phyloP scores from a whole-genome alignment of 1,139 yeast genomes.

The Chernovozyma aurita region DNA sequence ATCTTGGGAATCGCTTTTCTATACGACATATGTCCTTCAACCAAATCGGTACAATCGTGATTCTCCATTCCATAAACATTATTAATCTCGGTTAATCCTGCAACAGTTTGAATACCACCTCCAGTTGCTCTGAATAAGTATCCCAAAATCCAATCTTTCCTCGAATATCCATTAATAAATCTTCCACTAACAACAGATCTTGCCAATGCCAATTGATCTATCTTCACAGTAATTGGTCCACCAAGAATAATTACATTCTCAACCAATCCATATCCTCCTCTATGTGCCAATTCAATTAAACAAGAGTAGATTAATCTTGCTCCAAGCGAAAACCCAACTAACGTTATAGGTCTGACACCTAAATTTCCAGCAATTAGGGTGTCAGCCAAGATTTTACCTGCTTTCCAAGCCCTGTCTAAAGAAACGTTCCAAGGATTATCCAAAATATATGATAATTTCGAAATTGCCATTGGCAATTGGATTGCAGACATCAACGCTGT shows the following conservation, averaged over 20 bases:
- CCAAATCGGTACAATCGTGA: conserved; percentile 78
- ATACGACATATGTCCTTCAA: conserved; percentile 96
- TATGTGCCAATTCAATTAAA: conserved; percentile 75
- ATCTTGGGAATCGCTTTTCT: conserved; percentile 89
- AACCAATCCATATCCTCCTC: conserved; percentile 83
- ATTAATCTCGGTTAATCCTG: conserved; percentile 80
- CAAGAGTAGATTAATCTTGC: conserved; percentile 92
- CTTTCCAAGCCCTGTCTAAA: conserved; percentile 94
- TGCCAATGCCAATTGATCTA: conserved; percentile 74
- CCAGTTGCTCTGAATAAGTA: conserved; percentile 92
- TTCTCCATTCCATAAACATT: conserved; percentile 68
- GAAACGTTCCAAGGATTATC: conserved; percentile 99
- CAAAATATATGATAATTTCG: conserved; percentile 81
- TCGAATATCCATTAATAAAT: conserved; percentile 85
- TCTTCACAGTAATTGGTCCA: conserved; percentile 76
- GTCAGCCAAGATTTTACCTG: conserved; percentile 90
- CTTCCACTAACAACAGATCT: conserved; percentile 87
- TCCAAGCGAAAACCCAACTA: conserved; percentile 93
- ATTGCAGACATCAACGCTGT: conserved; percentile 96
- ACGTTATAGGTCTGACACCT: conserved; percentile 89
- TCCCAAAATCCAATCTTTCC: conserved; percentile 95
- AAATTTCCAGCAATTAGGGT: conserved; percentile 80
- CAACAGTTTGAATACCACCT: conserved; percentile 87
- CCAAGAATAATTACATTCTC: conserved; percentile 91
- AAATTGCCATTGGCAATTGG: conserved; percentile 86